These are phyloP conservation scores for Plectosphaerella plurivora DNA, from an alignment of 2,329 filamentous ascomycete genomes.

Conservation along the genomic window DNA sequence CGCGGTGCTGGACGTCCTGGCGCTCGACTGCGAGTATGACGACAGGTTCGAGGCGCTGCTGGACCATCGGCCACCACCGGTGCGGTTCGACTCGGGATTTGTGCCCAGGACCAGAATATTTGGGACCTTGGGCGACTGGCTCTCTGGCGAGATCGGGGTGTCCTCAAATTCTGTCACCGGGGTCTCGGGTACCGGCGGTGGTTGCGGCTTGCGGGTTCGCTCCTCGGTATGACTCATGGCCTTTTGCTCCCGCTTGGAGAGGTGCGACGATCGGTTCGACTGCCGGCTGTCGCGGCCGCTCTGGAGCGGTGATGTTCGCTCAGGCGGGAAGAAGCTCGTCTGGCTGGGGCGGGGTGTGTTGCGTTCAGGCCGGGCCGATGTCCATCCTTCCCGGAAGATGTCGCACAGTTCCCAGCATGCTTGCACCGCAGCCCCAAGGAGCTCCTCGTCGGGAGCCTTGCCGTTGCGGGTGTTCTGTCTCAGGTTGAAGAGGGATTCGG, in stretches of 20 bases:
- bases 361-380: constrained; percentile 78
- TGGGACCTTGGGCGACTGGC: constrained; percentile 68
- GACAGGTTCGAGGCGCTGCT: constrained; percentile 77
- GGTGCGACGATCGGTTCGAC: constrained; percentile 45
- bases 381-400: constrained; percentile 89
- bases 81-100: constrained; percentile 47
- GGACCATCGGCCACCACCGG: constrained; percentile 66
- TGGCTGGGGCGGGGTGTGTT: constrained; percentile 81
- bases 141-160: constrained; percentile 76
- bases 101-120: constrained; percentile 87
- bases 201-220: constrained; percentile 38
- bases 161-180: constrained; percentile 96
- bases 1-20: constrained; percentile 64
- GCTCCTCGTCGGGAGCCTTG: constrained; percentile 71
- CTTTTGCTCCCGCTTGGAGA: constrained; percentile 49
- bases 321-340: constrained; percentile 59
- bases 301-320: constrained; percentile 40
- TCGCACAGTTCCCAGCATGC: constrained; percentile 95
- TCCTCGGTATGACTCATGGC: constrained; percentile 38
- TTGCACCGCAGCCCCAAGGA: constrained; percentile 82
- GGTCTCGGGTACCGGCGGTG: constrained; percentile 65
- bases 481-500: constrained; percentile 89
- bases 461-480: constrained; percentile 76
- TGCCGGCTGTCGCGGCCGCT: constrained; percentile 42
- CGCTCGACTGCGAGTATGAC: constrained; percentile 68